A percentile compares a stretch with the other conserved stretches of the same genome.
Evolutionary conservation across 306 rosid genomes (phyloP).

Genomic region (Benincasa hispida): DNA sequence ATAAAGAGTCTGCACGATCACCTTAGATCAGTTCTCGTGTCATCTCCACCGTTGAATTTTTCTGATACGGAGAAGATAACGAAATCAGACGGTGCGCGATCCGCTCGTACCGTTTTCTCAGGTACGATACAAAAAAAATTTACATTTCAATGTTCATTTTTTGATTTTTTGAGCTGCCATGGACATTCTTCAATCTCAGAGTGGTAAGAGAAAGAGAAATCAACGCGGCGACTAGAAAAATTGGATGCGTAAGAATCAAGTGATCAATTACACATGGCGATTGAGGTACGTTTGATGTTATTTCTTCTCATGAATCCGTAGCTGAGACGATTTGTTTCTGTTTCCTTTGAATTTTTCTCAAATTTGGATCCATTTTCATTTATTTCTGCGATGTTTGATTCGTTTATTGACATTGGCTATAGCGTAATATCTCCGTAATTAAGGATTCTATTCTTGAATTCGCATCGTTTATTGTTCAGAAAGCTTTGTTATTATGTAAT

Average conservation of each 20-base stretch:
- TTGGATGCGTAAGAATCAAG: not conserved
- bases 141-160: not conserved
- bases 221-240: not conserved
- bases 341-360: not conserved
- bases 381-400: not conserved
- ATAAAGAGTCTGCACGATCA: not conserved
- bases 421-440: not conserved
- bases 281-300: not conserved
- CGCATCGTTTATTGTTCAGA: not conserved
- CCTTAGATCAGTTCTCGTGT: not conserved
- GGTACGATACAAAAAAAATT: not conserved
- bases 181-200: slow-evolving; percentile 3
- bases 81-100: not conserved
- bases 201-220: not conserved
- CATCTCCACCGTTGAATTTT: not conserved
- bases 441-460: not conserved
- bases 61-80: not conserved
- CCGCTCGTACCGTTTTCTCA: not conserved
- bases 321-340: not conserved
- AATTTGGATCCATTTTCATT: not conserved
- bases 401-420: not conserved
- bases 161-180: not conserved
- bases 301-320: not conserved
- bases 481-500: not conserved
- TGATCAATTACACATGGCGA: not conserved